Conservation (phyloP, 768 basidiomycete species). For the Tremella yokohamensis region DNA sequence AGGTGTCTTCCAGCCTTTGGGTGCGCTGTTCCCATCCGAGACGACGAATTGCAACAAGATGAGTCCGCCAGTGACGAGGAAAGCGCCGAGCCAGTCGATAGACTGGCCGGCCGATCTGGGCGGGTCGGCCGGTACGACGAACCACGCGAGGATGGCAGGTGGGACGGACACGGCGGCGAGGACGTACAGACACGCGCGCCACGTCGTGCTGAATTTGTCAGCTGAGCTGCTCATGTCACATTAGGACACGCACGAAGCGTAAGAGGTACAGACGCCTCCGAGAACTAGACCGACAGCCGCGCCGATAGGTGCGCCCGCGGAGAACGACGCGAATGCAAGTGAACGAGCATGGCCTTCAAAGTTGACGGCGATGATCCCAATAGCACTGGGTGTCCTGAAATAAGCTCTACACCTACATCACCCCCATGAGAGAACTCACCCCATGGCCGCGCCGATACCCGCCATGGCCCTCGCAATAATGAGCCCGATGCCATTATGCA, state of each 20-base stretch:
- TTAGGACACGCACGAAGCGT: conserved; percentile 49
- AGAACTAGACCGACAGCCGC: conserved; percentile 66
- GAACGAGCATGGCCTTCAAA: conserved; percentile 71
- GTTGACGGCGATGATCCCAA: conserved; percentile 75
- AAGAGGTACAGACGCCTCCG: conserved; percentile 70
- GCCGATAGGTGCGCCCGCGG: conserved; percentile 79
- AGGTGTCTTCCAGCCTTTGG: conserved; percentile 61
- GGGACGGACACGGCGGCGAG: conserved; percentile 60
- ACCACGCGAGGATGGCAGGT: conserved; percentile 57
- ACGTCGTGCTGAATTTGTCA: conserved; percentile 45
- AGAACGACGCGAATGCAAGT: conserved; percentile 75
- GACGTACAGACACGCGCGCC: conserved; percentile 68
- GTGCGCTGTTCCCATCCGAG: conserved; percentile 63
- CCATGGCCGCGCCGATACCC: conserved; percentile 74
- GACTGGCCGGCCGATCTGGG: conserved; percentile 37
- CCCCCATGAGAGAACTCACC: conserved; percentile 29
- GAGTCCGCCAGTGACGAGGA: conserved; percentile 63
- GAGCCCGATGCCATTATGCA: conserved; percentile 58
- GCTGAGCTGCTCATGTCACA: not conserved
- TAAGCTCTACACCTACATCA: not conserved
- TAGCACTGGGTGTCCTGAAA: conserved; percentile 36
- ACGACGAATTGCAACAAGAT: conserved; percentile 71
- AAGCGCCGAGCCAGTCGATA: conserved; percentile 75
- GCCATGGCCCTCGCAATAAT: conserved; percentile 72
- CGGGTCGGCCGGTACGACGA: conserved; percentile 65